These are phyloP conservation scores for Pholiota adiposa DNA, from an alignment of 1,284 basidiomycete species.

Conservation along the genomic window DNA sequence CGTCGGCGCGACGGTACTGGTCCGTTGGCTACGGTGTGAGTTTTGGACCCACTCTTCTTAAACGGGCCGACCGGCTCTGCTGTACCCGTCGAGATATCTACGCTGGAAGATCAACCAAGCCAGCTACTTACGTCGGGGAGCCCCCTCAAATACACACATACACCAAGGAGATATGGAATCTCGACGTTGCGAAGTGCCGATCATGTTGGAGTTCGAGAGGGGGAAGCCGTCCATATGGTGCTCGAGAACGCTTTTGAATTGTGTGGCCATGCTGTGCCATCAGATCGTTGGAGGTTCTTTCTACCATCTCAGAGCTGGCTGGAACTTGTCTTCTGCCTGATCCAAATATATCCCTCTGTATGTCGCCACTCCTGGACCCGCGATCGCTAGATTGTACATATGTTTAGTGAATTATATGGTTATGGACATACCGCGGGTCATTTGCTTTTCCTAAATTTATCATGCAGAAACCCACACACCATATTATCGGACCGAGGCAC, in stretches of 20 bases:
- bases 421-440: constrained; percentile 1
- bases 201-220: no score
- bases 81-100: not conserved
- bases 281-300: no score
- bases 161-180: no score
- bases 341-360: not conserved
- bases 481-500: constrained; percentile 3
- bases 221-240: no score
- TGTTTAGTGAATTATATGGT: not conserved
- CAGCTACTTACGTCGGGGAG: no score
- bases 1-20: not conserved
- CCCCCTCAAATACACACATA: no score
- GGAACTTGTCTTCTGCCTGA: not conserved
- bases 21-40: not conserved
- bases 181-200: no score
- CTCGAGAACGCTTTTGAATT: no score
- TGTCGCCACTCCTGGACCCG: not conserved
- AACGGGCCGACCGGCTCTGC: not conserved
- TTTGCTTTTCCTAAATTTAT: not conserved
- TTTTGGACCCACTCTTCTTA: not conserved
- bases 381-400: not conserved
- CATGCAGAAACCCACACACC: not conserved
- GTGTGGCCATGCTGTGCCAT: no score
- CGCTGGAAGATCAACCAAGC: not conserved
- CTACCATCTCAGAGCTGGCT: not conserved